Evolutionary conservation across 73 alveolate species (phyloP).

Genomic region (Tetrahymena elliotti): DNA sequence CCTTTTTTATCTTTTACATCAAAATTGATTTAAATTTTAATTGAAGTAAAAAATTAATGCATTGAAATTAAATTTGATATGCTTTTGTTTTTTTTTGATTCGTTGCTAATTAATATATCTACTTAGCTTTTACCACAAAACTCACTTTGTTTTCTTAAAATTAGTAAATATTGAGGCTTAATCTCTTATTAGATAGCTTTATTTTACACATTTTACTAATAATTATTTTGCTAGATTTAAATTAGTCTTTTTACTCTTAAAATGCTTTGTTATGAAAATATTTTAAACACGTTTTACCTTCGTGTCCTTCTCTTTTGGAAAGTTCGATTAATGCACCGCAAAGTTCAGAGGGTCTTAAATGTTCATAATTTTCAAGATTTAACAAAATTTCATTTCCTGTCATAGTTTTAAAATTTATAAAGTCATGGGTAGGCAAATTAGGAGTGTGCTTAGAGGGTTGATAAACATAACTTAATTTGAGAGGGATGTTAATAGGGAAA

Average conservation of each 20-base stretch:
- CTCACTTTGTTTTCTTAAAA: not conserved
- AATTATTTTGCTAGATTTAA: no score
- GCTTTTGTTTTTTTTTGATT: not conserved
- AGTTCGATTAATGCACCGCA: slow-evolving; percentile 43
- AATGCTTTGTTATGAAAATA: not conserved
- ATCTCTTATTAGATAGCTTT: not conserved
- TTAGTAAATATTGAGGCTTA: not conserved
- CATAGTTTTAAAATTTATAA: slow-evolving; percentile 50
- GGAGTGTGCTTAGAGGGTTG: not conserved
- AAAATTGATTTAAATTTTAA: not conserved
- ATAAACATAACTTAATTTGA: not conserved
- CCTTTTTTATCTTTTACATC: not conserved
- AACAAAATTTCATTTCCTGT: slow-evolving; percentile 53
- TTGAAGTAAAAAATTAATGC: not conserved
- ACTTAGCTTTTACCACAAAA: not conserved
- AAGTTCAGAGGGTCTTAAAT: slow-evolving; percentile 41
- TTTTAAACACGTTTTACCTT: not conserved
- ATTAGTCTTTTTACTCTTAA: not conserved
- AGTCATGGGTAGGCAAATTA: slow-evolving; percentile 25
- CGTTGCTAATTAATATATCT: not conserved
- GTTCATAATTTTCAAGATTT: slow-evolving; percentile 45
- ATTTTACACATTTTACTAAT: no score
- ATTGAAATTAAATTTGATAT: not conserved
- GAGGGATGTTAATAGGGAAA: not conserved
- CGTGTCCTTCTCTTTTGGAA: slow-evolving; percentile 30